Evolutionary conservation across 768 basidiomycete genomes (phyloP), one percentile per base, ranked within the genome.

Genomic region (Mycena chlorophos): DNA sequence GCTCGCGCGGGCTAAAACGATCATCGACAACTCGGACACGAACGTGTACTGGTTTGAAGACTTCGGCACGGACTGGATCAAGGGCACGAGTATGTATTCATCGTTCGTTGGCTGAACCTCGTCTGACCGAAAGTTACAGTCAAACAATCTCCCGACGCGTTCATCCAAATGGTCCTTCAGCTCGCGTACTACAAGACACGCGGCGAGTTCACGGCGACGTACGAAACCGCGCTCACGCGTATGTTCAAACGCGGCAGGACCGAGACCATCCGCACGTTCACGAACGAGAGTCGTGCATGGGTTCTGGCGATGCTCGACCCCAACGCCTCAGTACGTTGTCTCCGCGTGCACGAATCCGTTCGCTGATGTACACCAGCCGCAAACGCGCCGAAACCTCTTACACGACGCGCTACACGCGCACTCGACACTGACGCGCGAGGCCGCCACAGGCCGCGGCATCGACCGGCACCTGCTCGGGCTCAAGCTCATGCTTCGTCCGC

Each of bases 391-490:
- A 43, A 54, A 70, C 1, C 79, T 87, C 25, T 80, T 98, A 2
- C 78, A 75, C 5, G 77, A 78, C 6, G 94, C 95, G 0, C 76
- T 91, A 19, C 77, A 80, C 54, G 82, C 81, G 0, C 95, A 97
- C 64, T 82, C 79, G 29, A 72, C 74, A 3, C 84, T 89, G 43
- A 90, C 89, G 4, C 85, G 87, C 23, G 85, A 87, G 60, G 89
- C 92, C 0, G 85, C 89, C 40, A 83, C 83, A 0, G 94, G 94
- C 10, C 80, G 83, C 38, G 95, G 94, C 3, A 87, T 91, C 62
- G 95, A 98, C 65, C 82, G 94, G 20, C 94, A 97, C 70, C 78
- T 96, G n/a, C 85, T 95, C 60, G 94, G 92, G 5, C 79, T 96
- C 20, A 82, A 79, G 23, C 78, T 86, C 26, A 77, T 91, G 69